Base-by-base conservation (phyloP, 371 early-diverging fungal species). In the Fennellomyces sp. region DNA sequence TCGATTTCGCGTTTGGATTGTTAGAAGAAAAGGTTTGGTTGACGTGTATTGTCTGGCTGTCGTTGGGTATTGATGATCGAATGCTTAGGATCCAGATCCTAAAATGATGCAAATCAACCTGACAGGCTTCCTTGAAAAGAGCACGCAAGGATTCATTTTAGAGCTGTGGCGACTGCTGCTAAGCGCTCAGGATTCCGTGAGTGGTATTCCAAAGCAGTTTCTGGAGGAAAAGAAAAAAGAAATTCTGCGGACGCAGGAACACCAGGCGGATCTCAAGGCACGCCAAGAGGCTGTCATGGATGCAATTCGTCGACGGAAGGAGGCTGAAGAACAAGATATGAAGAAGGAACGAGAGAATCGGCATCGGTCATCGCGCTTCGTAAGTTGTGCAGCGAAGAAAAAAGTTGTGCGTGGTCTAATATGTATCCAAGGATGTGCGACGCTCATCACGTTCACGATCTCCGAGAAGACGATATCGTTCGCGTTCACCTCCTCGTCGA, bases 51-150 rank as follows among this genome's bases (percentile, higher is more conserved):
- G 15, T 45, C 19, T 17, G 17, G 23, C 11, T n/a, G n/a, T n/a
- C n/a, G n/a, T n/a, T n/a, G n/a, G n/a, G n/a, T n/a, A n/a, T n/a
- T n/a, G n/a, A n/a, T n/a, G n/a, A n/a, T n/a, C n/a, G n/a, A n/a
- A n/a, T 26, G 1, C 33, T 54, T 64, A 90, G 88, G 75, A 76
- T 8, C 86, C 89, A 11, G 97, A 98, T 75, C 95, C 97, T 31
- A 86, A 86, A 58, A 66, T 80, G 35, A 90, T 97, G 85, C 98
- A 98, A 75, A 94, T 97, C 72, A 92, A 94, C 66, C 78, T 98
- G n/a, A 94, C 95, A 1, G 97, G 97, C 13, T 98, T 98, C 69
- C 71, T 98, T 39, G 96, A 95, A 62, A 77, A 82, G 52, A 91
- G 93, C 39, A 82, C 98, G 2, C 82, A 83, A 38, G 65, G 61